A percentile compares a stretch with the other conserved stretches of the same genome.
Evolutionary conservation across 148 eudicot species (phyloP).

Genomic region (Chenopodium album): DNA sequence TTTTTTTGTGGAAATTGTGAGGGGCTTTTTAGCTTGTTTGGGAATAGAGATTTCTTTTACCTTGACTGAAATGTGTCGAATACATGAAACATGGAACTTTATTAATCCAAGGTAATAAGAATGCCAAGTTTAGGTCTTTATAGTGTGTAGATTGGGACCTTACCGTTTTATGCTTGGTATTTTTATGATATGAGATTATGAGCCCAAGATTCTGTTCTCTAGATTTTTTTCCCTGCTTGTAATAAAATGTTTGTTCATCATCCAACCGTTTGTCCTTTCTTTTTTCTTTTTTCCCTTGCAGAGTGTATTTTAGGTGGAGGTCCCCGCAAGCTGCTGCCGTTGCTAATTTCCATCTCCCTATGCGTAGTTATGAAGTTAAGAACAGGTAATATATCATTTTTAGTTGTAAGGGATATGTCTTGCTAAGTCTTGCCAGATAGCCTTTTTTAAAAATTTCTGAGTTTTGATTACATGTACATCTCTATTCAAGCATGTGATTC

Average conservation of each 20-base stretch:
- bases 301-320: constrained; percentile 42
- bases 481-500: neutral
- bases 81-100: neutral
- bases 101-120: neutral
- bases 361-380: constrained; percentile 59
- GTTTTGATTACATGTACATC: neutral
- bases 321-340: constrained; percentile 58
- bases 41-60: neutral
- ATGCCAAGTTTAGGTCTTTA: neutral
- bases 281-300: constrained; percentile 11
- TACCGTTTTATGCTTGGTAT: neutral
- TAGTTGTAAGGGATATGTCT: neutral
- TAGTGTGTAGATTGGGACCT: neutral
- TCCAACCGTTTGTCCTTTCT: neutral
- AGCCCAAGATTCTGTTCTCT: neutral
- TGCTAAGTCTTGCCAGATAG: neutral
- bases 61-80: neutral
- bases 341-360: constrained; percentile 73
- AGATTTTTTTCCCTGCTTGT: neutral
- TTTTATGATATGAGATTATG: neutral
- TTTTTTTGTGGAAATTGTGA: neutral
- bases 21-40: neutral
- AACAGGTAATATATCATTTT: constrained; percentile 27
- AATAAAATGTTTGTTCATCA: neutral
- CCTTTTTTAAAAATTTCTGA: neutral